Evolutionary conservation across 2,329 filamentous ascomycete species (phyloP), one percentile per base, ranked within the genome.

Genomic region (Meredithiella fracta): DNA sequence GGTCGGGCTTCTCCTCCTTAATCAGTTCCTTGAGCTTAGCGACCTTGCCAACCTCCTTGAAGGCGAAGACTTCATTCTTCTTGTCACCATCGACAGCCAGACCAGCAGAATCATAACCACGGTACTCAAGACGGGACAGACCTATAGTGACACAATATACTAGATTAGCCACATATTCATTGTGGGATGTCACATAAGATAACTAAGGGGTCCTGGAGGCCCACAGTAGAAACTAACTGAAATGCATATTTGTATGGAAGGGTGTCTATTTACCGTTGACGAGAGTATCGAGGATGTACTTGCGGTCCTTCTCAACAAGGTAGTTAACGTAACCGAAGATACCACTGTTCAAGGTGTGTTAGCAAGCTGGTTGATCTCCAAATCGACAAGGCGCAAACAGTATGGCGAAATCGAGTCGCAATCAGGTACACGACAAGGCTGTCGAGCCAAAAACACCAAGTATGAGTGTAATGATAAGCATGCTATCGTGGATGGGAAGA

Each of bases 291-390:
- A 97, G 79, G 70, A 97, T 94, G 74, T 85, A 94, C 73, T 87
- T 90, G 70, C 92, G 82, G 76, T 97, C 91, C 80, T 94, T 96
- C 79, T 97, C 92, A 69, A 97, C 89, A 70, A 97, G 77, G 74
- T 97, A 97, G 77, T 97, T 97, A 76, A 97, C 87, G 79, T 97
- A 97, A 66, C 91, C 91, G 75, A 97, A 94, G 73, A 92, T 94
- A 71, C 87, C 87, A 83, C 86, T 91, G 62, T 59, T 59, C 59
- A 58, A 60, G 42, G 59, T 60, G 49, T 9, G 53, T 54, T 42
- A 58, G 47, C 44, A 54, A 44, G 37, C 23, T 50, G 52, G 44
- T 53, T 49, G 14, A 49, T 51, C 42, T n/a, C 29, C 20, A 40
- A n/a, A 22, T 17, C 8, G 40, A 17, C 40, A 20, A 44, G 40